Evolutionary conservation across 306 rosid species (phyloP).

Genomic region (Prunus dulcis): DNA sequence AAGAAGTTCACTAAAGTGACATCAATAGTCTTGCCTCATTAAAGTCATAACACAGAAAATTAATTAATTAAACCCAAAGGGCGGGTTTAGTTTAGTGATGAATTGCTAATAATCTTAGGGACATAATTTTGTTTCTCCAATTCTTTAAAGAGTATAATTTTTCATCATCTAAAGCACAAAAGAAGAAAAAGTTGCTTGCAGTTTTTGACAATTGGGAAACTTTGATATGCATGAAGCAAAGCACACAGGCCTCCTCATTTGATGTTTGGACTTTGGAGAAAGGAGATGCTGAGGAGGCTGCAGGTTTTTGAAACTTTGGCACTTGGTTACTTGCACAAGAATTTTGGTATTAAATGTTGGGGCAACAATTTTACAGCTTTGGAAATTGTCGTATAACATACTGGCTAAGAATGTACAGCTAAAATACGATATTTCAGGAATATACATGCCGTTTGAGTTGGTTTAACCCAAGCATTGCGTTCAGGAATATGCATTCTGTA

Average conservation of each 20-base stretch:
- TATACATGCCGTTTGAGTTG: not conserved
- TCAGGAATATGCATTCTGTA: not conserved
- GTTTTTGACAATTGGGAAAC: slow-evolving; percentile 7
- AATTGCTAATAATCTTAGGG: slow-evolving; percentile 25
- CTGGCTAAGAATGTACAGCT: too few species aligned
- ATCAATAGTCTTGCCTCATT: slow-evolving; percentile 35
- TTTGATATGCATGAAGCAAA: slow-evolving; percentile 4
- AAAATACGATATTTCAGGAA: not conserved
- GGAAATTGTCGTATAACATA: not conserved
- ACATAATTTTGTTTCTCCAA: slow-evolving; percentile 52
- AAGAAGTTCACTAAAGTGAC: slow-evolving; percentile 50
- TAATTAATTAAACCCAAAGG: not conserved
- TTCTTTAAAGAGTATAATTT: slow-evolving; percentile 36
- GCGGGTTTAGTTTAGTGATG: slow-evolving; percentile 20
- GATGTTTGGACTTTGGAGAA: slow-evolving; percentile 8
- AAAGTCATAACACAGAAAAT: slow-evolving; percentile 25
- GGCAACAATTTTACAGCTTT: slow-evolving; percentile 25
- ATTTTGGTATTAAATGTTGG: slow-evolving; percentile 33
- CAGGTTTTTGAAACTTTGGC: slow-evolving; percentile 24
- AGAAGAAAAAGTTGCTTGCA: not conserved
- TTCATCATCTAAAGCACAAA: slow-evolving; percentile 26
- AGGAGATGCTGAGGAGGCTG: slow-evolving; percentile 17
- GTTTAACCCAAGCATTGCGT: not conserved
- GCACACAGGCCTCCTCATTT: not conserved
- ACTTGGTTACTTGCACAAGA: slow-evolving; percentile 37